Evolutionary conservation across 345 rosid genomes (phyloP).

Genomic region (Brassica nigra): DNA sequence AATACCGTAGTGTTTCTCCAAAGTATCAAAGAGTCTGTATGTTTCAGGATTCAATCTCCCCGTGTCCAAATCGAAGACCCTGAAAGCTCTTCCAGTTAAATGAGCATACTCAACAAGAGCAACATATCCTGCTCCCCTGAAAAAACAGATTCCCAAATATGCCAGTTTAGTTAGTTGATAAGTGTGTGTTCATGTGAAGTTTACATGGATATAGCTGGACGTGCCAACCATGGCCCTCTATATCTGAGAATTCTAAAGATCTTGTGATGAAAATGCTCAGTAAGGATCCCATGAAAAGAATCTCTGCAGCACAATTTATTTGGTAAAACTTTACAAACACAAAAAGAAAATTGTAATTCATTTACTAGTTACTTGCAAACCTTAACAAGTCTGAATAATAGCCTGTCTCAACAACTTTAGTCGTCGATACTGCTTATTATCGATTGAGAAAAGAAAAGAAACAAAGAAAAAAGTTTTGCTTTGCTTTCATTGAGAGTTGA

Average conservation of each 20-base stretch:
- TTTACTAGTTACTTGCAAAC: too few relatives aligned
- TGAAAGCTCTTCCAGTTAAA: slow-evolving; percentile 75
- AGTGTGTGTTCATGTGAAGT: not conserved
- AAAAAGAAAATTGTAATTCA: not conserved
- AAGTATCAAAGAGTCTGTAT: slow-evolving; percentile 64
- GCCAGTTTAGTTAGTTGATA: not conserved
- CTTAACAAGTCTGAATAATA: too few relatives aligned
- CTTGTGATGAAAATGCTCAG: not conserved
- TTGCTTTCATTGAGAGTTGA: not conserved
- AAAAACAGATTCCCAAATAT: not conserved
- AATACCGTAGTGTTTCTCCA: slow-evolving; percentile 81
- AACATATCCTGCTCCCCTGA: slow-evolving; percentile 92
- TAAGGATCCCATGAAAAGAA: not conserved
- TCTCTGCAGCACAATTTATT: not conserved
- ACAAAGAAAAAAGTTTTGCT: not conserved
- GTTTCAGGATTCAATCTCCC: slow-evolving; percentile 94
- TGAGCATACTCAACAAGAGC: slow-evolving; percentile 90
- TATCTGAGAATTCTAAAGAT: not conserved
- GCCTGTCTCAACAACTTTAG: too few relatives aligned
- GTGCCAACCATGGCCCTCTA: not conserved
- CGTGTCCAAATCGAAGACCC: slow-evolving; percentile 92
- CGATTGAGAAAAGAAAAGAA: not conserved
- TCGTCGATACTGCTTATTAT: too few relatives aligned
- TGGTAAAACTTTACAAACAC: not conserved
- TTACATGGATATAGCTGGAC: not conserved